A percentile compares a stretch with the other conserved stretches of the same genome.
phyloP scores from a whole-genome alignment of 2,329 filamentous ascomycete species.

The Penicillium aurantiogriseum region DNA sequence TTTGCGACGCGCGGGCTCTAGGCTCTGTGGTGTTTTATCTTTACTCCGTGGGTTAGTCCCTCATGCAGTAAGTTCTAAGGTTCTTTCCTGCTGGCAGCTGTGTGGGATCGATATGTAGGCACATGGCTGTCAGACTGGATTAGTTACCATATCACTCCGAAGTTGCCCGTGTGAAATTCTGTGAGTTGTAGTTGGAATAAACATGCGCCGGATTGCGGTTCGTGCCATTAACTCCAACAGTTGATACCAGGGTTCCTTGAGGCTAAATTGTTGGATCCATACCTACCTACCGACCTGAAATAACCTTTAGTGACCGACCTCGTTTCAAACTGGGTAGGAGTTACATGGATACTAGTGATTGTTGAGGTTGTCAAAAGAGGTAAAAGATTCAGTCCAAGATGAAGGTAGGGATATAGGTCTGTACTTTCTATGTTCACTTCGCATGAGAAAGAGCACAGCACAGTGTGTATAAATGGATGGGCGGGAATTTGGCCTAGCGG shows the following conservation, averaged over 20 bases:
- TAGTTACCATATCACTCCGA: conserved; percentile 43
- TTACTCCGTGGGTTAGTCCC: neutral
- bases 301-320: too few species aligned
- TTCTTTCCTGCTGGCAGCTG: conserved; percentile 19
- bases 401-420: neutral
- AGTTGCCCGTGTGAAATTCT: conserved; percentile 29
- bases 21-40: neutral
- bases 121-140: conserved; percentile 18
- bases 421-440: neutral
- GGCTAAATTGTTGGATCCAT: too few species aligned
- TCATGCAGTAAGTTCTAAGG: neutral
- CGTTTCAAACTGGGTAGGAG: too few species aligned
- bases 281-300: too few species aligned
- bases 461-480: neutral
- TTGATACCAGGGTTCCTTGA: neutral
- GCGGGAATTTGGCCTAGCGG: neutral
- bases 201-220: too few species aligned
- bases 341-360: too few species aligned
- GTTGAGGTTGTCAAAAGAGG: neutral
- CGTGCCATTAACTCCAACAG: too few species aligned
- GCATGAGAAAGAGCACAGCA: neutral
- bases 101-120: too few species aligned
- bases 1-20: neutral
- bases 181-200: neutral
- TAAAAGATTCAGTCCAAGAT: neutral